These are phyloP conservation scores for Thelephora ganbajun DNA, from an alignment of 768 basidiomycete species.

Conservation along the genomic window DNA sequence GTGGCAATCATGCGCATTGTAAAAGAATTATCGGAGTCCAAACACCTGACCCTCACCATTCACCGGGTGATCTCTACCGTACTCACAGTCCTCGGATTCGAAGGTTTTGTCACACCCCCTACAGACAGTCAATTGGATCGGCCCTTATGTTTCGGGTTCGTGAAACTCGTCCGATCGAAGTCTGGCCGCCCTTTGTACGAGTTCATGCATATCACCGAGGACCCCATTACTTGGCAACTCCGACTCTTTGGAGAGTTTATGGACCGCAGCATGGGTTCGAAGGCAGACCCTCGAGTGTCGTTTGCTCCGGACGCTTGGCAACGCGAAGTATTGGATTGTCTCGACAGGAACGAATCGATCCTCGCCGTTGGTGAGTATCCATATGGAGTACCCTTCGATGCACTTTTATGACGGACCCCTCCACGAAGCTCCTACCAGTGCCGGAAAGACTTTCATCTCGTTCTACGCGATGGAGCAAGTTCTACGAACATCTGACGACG, in stretches of 20 bases:
- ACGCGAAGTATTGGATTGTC: conserved; percentile 43
- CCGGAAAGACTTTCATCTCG: conserved; percentile 67
- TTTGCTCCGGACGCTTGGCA: conserved; percentile 69
- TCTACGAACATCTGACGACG: conserved; percentile 47
- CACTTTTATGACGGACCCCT: not conserved
- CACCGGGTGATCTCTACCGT: conserved; percentile 24
- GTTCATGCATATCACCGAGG: conserved; percentile 43
- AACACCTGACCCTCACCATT: conserved; percentile 21
- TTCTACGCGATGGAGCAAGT: conserved; percentile 68
- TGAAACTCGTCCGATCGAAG: conserved; percentile 38
- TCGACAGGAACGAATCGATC: conserved; percentile 42
- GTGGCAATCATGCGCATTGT: conserved; percentile 34
- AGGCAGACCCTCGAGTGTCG: conserved; percentile 38
- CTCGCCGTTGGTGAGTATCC: conserved; percentile 45
- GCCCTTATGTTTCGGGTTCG: conserved; percentile 34
- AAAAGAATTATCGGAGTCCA: conserved; percentile 27
- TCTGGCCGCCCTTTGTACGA: conserved; percentile 23
- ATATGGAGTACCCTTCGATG: not conserved
- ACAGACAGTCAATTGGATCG: conserved; percentile 12
- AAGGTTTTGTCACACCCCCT: conserved; percentile 17
- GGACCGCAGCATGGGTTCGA: conserved; percentile 59
- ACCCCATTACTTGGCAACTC: conserved; percentile 52
- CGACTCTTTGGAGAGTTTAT: conserved; percentile 58
- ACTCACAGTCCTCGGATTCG: conserved; percentile 34
- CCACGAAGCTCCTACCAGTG: conserved; percentile 47